Evolutionary conservation across 2,329 filamentous ascomycete species (phyloP), one percentile per base, ranked within the genome.

Genomic region (Dothiorella sarmentorum): DNA sequence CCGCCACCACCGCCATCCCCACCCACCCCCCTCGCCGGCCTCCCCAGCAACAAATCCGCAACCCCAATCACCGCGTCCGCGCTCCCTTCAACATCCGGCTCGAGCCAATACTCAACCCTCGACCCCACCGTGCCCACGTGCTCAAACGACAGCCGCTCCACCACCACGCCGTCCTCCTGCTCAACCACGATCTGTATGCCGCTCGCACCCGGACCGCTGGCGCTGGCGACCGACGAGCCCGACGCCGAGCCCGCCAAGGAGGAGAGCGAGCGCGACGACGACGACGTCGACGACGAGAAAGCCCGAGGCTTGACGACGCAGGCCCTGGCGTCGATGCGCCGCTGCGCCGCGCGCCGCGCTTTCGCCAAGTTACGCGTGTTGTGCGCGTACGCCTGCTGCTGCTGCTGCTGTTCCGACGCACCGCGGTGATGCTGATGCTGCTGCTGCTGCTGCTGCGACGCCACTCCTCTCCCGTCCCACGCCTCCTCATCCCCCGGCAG

Each of bases 61-160:
- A 85, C 70, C 37, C 80, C 79, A 0, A 82, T 75, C 47, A 81
- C 77, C 27, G 82, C 80, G 27, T 59, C 57, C 61, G 75, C 75
- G 1, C 77, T 81, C 0, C 83, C 83, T 17, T 66, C 66, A 0
- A 69, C 64, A 56, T 89, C 85, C 0, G 87, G 79, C 15, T 75
- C 69, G 10, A 91, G 73, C 38, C 77, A 74, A 66, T 91, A 91
- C 17, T 72, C 67, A 55, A 91, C 85, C 27, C 69, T 72, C 45
- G 84, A 87, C 27, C 76, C 79, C 3, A 85, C 67, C 1, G 78
- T 77, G 15, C 88, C 88, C 6, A 90, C 69, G 67, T 83, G 90
- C 0, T 81, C 82, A 43, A 47, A 58, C 10, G 45, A 31, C 9
- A 51, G 52, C n/a, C 44, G 82, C 2, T 78, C 76, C 27, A 85